Base-by-base conservation (phyloP, 2,329 filamentous ascomycete species). In the Phyllosticta citrichinensis region DNA sequence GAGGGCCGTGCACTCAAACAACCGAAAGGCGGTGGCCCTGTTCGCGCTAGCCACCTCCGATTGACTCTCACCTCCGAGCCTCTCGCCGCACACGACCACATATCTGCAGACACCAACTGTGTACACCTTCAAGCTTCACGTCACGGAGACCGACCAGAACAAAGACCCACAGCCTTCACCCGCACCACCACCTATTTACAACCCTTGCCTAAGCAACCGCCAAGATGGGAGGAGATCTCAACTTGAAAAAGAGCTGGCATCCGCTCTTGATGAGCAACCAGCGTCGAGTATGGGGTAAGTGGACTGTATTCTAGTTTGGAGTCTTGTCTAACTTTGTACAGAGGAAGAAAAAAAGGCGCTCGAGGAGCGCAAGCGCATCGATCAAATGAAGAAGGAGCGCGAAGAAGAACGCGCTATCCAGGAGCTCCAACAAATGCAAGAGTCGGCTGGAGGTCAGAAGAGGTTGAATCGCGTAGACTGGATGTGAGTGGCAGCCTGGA, bases 191-290 rank as follows among this genome's bases (percentile, higher is more conserved):
- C 22, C 22, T 3, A 3, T 22, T 22, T 22, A 22, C 22, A 22
- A 22, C 22, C 22, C 22, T 22, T 22, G 22, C 22, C 22, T 25
- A 14, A 24, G 52, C 22, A 66, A 47, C 68, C 71, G 73, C 68
- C 77, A 88, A 76, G 65, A 96, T 95, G 88, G 92, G 92, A 79
- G 91, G 91, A 72, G 92, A 97, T 81, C 84, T 99, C 71, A 97
- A 97, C 71, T 77, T 96, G 68, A 97, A 97, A 77, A 86, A 86
- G 73, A 83, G 89, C 80, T 99, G 93, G 86, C 93, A 99, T 77
- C 93, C 94, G 63, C 85, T 87, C 68, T 82, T 97, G 66, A 85
- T 91, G 77, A 89, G 87, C 78, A 99, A 99, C 75, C 94, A 96
- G 79, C 85, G 85, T 74, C 85, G 84, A 73, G 92, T 97, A 66